Evolutionary conservation across 495 filamentous ascomycete genomes (phyloP).

Genomic region (Staphylotrichum longicolle): DNA sequence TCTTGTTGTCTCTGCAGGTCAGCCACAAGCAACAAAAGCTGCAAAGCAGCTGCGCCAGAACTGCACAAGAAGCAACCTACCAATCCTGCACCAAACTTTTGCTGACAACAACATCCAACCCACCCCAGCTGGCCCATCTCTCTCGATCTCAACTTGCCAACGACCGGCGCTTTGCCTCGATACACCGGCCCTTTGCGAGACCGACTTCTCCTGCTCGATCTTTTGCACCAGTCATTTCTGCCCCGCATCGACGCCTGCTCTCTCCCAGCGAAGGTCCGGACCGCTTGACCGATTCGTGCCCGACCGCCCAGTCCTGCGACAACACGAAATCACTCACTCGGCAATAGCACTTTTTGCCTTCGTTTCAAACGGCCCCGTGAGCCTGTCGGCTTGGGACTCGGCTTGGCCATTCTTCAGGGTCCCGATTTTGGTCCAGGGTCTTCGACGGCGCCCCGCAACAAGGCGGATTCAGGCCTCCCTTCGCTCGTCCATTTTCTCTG

Average conservation of each 20-base stretch:
- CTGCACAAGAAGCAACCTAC: too few species aligned
- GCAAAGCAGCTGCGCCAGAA: slow-evolving; percentile 1
- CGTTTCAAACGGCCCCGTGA: slow-evolving; percentile 1
- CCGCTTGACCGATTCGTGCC: slow-evolving; percentile 14
- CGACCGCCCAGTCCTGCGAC: slow-evolving; percentile 17
- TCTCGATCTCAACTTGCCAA: background rate
- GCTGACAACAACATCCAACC: slow-evolving; percentile 7
- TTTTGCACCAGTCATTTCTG: background rate
- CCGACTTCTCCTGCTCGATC: background rate
- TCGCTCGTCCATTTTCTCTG: background rate
- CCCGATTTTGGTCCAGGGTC: background rate
- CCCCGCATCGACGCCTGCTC: slow-evolving; percentile 8
- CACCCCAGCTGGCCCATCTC: background rate
- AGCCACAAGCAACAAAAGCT: background rate
- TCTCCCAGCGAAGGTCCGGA: background rate
- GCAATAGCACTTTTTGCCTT: background rate
- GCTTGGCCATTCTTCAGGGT: slow-evolving; percentile 4
- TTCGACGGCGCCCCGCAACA: background rate
- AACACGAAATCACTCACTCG: background rate
- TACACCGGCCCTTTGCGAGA: background rate
- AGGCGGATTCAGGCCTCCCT: background rate
- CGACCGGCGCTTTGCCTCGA: background rate
- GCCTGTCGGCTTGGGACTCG: background rate
- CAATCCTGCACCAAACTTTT: background rate
- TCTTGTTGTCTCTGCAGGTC: background rate